Conservation (phyloP, 192 early-diverging fungal species). For the Gamsiella multidivaricata region DNA sequence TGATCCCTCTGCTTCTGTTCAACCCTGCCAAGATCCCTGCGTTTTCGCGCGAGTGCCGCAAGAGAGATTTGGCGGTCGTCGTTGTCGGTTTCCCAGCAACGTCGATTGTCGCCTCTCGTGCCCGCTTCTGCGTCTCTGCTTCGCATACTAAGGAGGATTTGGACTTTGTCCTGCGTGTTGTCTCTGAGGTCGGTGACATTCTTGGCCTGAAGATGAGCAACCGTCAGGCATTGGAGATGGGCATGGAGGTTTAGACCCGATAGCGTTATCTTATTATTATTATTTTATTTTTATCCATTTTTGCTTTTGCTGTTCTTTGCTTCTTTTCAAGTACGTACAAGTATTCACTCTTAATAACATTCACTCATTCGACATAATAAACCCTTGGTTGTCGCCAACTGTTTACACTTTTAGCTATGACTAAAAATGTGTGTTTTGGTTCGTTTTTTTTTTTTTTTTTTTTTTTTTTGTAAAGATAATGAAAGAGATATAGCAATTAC, state of each 20-base stretch:
- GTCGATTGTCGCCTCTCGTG: slow-evolving; percentile 94
- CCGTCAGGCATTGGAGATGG: slow-evolving; percentile 47
- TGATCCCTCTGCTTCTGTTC: slow-evolving; percentile 91
- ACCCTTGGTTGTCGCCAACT: too few species aligned
- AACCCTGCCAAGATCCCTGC: slow-evolving; percentile 97
- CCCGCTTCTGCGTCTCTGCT: slow-evolving; percentile 94
- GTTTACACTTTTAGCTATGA: too few species aligned
- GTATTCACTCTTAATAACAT: too few species aligned
- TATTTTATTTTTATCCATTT: slow-evolving; percentile 3
- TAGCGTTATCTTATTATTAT: not conserved
- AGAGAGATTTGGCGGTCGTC: slow-evolving; percentile 92
- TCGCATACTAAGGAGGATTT: slow-evolving; percentile 96
- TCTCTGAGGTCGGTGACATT: slow-evolving; percentile 80
- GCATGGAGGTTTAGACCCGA: slow-evolving; percentile 39
- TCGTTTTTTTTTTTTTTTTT: not conserved
- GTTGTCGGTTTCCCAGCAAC: slow-evolving; percentile 98
- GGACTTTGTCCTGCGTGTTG: slow-evolving; percentile 75
- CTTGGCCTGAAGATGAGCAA: slow-evolving; percentile 72
- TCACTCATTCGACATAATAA: too few species aligned
- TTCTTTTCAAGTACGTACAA: too few species aligned
- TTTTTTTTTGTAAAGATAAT: not conserved
- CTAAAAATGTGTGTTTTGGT: too few species aligned
- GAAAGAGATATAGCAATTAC: slow-evolving; percentile 39
- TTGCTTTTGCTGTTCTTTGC: slow-evolving; percentile 8
- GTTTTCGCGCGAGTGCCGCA: slow-evolving; percentile 92